Evolutionary conservation across 305 asterid genomes (phyloP).

Genomic region (Solanum hybrid): DNA sequence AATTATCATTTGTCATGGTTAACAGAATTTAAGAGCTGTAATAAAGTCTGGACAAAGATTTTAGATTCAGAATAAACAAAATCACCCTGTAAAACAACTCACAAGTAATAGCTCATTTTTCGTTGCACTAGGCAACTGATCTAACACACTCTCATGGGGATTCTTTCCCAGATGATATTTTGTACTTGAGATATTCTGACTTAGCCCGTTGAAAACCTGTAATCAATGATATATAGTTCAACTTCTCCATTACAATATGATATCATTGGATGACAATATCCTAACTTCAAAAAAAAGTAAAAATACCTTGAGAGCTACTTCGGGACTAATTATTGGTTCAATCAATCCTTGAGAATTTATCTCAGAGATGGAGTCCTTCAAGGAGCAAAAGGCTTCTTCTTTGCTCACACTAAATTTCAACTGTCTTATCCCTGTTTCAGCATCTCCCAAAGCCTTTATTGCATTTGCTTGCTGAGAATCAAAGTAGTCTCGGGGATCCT

Average conservation of each 20-base stretch:
- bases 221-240: not conserved
- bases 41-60: not conserved
- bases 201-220: constrained; percentile 70
- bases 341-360: constrained; percentile 49
- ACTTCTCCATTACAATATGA: not conserved
- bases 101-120: constrained; percentile 75
- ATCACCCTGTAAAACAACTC: constrained; percentile 21
- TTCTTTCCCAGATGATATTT: constrained; percentile 79
- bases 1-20: not conserved
- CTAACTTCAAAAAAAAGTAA: not conserved
- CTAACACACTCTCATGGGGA: constrained; percentile 72
- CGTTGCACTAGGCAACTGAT: constrained; percentile 61
- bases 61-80: not conserved
- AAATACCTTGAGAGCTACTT: constrained; percentile 70
- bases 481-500: constrained; percentile 98
- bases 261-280: not conserved
- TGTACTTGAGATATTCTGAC: constrained; percentile 78
- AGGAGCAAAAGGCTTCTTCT: constrained; percentile 51
- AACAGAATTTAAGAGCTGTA: not conserved
- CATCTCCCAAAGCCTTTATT: constrained; percentile 59
- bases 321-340: constrained; percentile 59
- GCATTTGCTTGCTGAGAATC: constrained; percentile 93
- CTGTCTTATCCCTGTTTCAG: constrained; percentile 42
- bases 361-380: constrained; percentile 43
- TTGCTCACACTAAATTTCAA: constrained; percentile 48